Percentiles rank a stretch among this genome's conserved stretches.
Conservation (phyloP, 148 eudicot genomes). For the Camellia lanceoleosa region DNA sequence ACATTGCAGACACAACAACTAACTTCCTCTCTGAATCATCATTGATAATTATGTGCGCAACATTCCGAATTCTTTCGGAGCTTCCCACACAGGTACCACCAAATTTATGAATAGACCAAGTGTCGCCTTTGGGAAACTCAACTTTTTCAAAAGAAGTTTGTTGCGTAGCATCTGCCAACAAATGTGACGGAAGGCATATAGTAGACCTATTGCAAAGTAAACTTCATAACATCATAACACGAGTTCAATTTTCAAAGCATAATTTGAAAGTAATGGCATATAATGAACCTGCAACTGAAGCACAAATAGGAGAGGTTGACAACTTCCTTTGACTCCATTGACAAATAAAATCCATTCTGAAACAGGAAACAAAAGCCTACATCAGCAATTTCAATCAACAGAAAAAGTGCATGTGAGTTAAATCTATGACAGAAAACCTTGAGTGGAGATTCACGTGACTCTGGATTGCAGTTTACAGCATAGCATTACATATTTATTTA, state of each 20-base stretch:
- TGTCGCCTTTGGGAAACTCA: constrained; percentile 61
- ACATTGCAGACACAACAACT: constrained; percentile 98
- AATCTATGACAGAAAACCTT: background rate
- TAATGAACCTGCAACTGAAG: constrained; percentile 34
- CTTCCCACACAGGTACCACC: constrained; percentile 98
- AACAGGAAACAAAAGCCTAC: constrained; percentile 11
- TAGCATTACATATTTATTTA: too few relatives aligned
- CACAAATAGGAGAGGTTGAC: constrained; percentile 17
- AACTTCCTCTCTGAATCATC: constrained; percentile 75
- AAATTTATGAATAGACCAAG: constrained; percentile 95
- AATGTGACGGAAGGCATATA: background rate
- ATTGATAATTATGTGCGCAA: constrained; percentile 66
- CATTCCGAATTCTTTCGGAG: constrained; percentile 79
- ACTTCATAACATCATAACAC: background rate
- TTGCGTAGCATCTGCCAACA: constrained; percentile 44
- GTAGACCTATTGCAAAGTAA: background rate
- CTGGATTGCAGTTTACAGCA: background rate
- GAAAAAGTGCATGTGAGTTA: background rate
- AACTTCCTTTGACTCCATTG: constrained; percentile 26
- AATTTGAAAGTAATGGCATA: background rate
- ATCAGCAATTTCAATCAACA: constrained; percentile 2
- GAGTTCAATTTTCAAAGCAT: constrained; percentile 4
- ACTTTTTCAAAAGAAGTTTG: constrained; percentile 42
- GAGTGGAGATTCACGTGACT: background rate
- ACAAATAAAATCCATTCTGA: constrained; percentile 33